Evolutionary conservation across 2,329 filamentous ascomycete species (phyloP), one percentile per base, ranked within the genome.

Genomic region (Sarocladiaceae sp.): DNA sequence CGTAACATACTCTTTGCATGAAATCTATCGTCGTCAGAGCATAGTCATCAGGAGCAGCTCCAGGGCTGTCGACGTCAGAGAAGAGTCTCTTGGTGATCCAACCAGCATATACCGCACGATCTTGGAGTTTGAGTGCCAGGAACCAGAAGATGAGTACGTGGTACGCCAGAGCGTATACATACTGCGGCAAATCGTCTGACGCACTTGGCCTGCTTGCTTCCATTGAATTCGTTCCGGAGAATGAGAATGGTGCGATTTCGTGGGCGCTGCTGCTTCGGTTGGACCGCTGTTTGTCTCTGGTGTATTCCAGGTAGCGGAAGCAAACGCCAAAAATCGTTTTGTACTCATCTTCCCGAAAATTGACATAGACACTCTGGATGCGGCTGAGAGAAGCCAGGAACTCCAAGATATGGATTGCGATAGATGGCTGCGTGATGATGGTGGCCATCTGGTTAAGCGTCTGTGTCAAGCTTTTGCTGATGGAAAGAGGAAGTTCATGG

Each of bases 111-210:
- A 80, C 87, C 26, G 83, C 79, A 42, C 93, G 82, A 58, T 96
- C 89, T 29, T 83, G 79, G 43, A 95, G 74, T 57, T 88, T 91
- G 54, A 98, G 63, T 1, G 89, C 86, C 53, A 98, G 74, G 60
- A 97, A 98, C 93, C 93, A 98, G 59, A 95, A 96, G 2, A 89
- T 85, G 52, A 98, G 90, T 54, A 95, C 88, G 60, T 97, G 90
- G 59, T 95, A 95, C 7, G 91, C 91, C 43, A 97, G 70, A 2
- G 89, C 86, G 61, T 94, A 93, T 20, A 98, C 88, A 60, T 98
- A 98, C 62, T 93, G 86, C 4, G 90, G 89, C 41, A 95, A 72
- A 51, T 93, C 88, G 49, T 93, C 85, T 6, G 82, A 62, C 3
- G 58, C 56, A 39, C 52, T 56, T 7, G 55, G 49, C 21, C 57